Evolutionary conservation across 2,329 filamentous ascomycete species (phyloP), one percentile per base, ranked within the genome.

Genomic region (Cladosporium sphaerospermum): DNA sequence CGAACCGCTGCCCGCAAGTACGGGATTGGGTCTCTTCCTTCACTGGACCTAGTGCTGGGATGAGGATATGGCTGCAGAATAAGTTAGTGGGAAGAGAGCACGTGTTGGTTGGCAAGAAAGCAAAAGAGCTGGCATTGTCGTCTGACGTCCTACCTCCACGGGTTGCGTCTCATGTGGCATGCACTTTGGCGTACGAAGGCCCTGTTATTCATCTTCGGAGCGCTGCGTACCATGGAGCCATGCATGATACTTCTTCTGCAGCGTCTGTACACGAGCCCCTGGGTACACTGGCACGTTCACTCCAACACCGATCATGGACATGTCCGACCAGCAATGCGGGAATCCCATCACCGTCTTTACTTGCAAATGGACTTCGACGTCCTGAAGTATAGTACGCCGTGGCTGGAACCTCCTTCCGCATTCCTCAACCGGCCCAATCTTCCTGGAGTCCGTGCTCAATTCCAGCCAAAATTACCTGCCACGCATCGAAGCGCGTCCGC

Each of bases 391-490:
- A 53, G 34, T 46, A 45, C 42, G 44, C 50, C 37, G 19, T 46
- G 33, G 39, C 34, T 43, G 45, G 42, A 34, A 42, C 40, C 28
- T 18, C 40, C 14, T 14, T 56, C 45, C 52, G 48, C 57, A 59
- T 59, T 59, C 57, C 56, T 54, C 41, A 33, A 37, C 50, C 48
- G 43, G 32, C 41, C 18, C 31, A 28, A 42, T 16, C 46, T 19
- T 52, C 45, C 52, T 23, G 54, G 31, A 19, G 53, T 33, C 57
- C 44, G 43, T 53, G 32, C 48, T 53, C 49, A 53, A 58, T 60
- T 57, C 58, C 58, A 54, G 19, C 32, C 48, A 52, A 60, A 57
- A 54, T 53, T 40, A 28, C 45, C 57, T 59, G 54, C 61, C 62
- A 64, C 50, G 43, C 41, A 46, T 54, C 60, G 60, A 62, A 49